Base-by-base conservation (phyloP, 179 eudicot species). In the Spergularia azorica region DNA sequence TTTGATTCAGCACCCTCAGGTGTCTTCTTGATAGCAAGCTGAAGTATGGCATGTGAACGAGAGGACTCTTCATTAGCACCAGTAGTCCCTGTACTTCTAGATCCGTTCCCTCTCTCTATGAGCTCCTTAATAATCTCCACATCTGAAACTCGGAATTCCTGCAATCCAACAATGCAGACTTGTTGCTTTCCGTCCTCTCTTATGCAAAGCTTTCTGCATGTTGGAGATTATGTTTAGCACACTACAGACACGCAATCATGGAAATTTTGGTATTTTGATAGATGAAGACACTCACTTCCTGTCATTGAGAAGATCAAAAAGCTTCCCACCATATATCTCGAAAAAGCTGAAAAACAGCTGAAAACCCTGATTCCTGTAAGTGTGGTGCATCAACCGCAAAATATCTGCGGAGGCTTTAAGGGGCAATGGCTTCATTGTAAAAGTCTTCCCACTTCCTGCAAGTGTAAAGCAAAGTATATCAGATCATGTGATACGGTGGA, bases 321-420 rank as follows among this genome's bases (percentile, higher is more conserved):
- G 95, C 82, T 95, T 95, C 80, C 99, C 97, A 46, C 98, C 99
- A 76, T 96, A 96, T 70, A 96, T 96, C 89, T 96, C 99, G 84
- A 96, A 94, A 84, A 96, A 96, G 87, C 99, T 96, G 81, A 96
- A 83, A 84, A 86, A 90, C 83, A 96, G 76, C 71, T 94, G 97
- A 82, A 91, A 96, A 41, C 99, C 98, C 84, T 94, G 98, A 79
- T 88, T 90, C 75, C 94, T 82, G 84, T 96, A 96, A 38, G 92
- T 94, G 83, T 94, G 97, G 60, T 91, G 88, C 90, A 96, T 94
- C 72, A 94, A 87, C 84, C 96, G 90, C 79, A 96, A 76, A 67
- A 96, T 91, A 84, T 96, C 99, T 71, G 93, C 85, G 59, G 95
- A 90, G 46, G 99, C 99, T 79, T 73, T 90, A 48, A 96, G 91